A percentile compares a stretch with the other conserved stretches of the same genome.
Evolutionary conservation across 2,329 filamentous ascomycete species (phyloP).

Genomic region (Fusarium sp.): DNA sequence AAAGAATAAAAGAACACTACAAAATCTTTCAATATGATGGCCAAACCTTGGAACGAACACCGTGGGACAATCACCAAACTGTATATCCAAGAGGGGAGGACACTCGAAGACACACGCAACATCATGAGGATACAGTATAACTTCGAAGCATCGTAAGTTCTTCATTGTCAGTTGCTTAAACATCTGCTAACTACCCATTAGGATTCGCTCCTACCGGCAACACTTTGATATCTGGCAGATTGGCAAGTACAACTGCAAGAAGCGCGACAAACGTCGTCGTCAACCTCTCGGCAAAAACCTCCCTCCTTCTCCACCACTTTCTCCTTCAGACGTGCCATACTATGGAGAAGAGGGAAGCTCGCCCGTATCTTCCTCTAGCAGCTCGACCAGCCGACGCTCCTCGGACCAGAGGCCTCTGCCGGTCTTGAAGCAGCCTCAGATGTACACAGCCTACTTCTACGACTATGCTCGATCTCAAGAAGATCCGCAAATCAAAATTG

Average conservation of each 20-base stretch:
- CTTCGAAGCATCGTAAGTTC: conserved; percentile 57
- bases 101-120: conserved; percentile 54
- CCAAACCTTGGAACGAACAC: conserved; percentile 57
- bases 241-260: conserved; percentile 60
- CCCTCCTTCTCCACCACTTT: conserved; percentile 34
- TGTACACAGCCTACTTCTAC: conserved; percentile 12
- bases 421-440: conserved; percentile 7
- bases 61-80: conserved; percentile 51
- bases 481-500: conserved; percentile 17
- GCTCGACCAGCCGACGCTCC: conserved; percentile 23
- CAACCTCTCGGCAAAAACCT: conserved; percentile 8
- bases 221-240: conserved; percentile 59
- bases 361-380: conserved; percentile 24
- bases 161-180: not conserved
- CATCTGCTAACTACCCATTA: conserved; percentile 8
- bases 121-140: conserved; percentile 54
- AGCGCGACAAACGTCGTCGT: conserved; percentile 38
- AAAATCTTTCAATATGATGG: conserved; percentile 50
- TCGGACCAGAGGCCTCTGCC: conserved; percentile 37
- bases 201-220: conserved; percentile 61
- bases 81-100: conserved; percentile 55
- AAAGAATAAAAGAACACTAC: not conserved
- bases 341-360: conserved; percentile 5
- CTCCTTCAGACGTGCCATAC: conserved; percentile 12
- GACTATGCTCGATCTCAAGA: conserved; percentile 3